Evolutionary conservation across 2,329 filamentous ascomycete species (phyloP), one percentile per base, ranked within the genome.

Genomic region (Alternaria viburni): DNA sequence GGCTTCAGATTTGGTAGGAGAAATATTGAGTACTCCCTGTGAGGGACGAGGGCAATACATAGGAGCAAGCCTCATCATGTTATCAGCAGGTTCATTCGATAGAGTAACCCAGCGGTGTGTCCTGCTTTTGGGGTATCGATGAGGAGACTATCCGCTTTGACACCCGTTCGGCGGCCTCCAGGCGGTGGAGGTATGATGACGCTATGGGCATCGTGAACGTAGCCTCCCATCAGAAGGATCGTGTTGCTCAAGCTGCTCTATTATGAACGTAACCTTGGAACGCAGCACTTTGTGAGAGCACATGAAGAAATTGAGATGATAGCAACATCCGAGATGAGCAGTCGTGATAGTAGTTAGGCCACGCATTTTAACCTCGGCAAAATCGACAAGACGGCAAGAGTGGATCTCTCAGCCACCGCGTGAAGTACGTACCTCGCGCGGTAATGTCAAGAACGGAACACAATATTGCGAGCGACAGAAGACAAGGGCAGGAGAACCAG

Each of bases 301-400:
- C 15, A 19, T 9, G 26, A 6, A n/a, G 11, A 32, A 21, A 10
- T 23, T 0, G 43, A 45, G 43, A 52, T 12, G 19, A 41, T 36
- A 30, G 17, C 32, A 30, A 32, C 26, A 13, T 10, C 26, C 13
- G 36, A 52, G 28, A 41, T 23, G 49, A 52, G 30, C 13, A 28
- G 30, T 25, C 19, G 49, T 36, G 28, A 41, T 52, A 41, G 28
- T 28, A 52, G 30, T 52, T 17, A 11, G 28, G 49, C 49, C 13
- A 21, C 13, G 19, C 49, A 52, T 30, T 54, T 54, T 54, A 54
- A 54, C 57, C 57, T 59, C 57, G 57, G 57, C 43, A 54, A 45
- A 59, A 59, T 15, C n/a, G 41, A 41, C n/a, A 13, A 36, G 12
- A 46, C 43, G 43, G 26, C 41, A 32, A 25, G 13, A 47, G 43